These are phyloP conservation scores for Aspergillus sp. DNA, from an alignment of 2,329 filamentous ascomycete species.

Conservation along the genomic window DNA sequence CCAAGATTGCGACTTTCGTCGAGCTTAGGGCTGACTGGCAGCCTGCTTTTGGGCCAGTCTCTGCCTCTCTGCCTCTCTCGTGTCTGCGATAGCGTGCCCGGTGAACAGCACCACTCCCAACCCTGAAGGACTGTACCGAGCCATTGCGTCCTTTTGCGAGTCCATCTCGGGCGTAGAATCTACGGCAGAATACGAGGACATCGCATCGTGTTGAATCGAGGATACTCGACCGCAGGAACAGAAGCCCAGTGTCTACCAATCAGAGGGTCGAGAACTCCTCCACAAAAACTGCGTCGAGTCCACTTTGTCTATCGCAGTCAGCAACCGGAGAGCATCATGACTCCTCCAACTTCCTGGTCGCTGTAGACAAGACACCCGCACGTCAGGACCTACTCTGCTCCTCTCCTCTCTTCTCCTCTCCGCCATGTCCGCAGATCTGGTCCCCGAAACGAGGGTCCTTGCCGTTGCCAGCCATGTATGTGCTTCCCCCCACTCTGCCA, in stretches of 20 bases:
- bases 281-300: not conserved
- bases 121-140: too few species aligned
- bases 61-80: too few species aligned
- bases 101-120: too few species aligned
- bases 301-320: not conserved
- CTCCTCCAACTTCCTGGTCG: conserved; percentile 4
- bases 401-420: conserved; percentile 11
- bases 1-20: not conserved
- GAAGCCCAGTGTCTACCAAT: not conserved
- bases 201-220: too few species aligned
- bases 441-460: conserved; percentile 69
- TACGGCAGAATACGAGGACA: too few species aligned
- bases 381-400: conserved; percentile 1
- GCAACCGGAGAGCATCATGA: not conserved
- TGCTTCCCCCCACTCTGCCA: conserved; percentile 2
- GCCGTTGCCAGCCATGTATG: conserved; percentile 92
- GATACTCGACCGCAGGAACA: too few species aligned
- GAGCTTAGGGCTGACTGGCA: not conserved
- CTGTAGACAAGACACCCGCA: not conserved
- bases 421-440: conserved; percentile 38
- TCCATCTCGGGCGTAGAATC: too few species aligned
- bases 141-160: too few species aligned
- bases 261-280: conserved; percentile 2
- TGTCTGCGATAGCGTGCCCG: too few species aligned
- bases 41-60: not conserved